Evolutionary conservation across 768 basidiomycete genomes (phyloP), one percentile per base, ranked within the genome.

Genomic region (Suillus discolor): DNA sequence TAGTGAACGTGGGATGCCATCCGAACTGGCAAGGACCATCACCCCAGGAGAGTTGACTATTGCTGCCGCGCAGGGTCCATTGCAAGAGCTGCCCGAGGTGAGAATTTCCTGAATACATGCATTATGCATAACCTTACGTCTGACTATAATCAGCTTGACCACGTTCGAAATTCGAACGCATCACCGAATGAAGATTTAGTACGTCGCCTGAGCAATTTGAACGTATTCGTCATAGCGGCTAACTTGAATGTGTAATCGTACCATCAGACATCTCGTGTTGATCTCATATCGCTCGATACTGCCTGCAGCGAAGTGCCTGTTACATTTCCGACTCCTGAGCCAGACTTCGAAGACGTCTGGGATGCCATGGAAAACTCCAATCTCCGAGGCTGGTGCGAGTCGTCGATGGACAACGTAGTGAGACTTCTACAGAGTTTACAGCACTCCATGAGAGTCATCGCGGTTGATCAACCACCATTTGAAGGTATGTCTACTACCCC

Each of bases 241-340:
- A 53, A 77, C 31, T 31, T 31, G 31, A 31, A 31, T 31, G 31
- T 63, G 44, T 25, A 31, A 45, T 31, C 20, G 12, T n/a, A 42
- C 16, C 16, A 62, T 38, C 51, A 84, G 82, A 70, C 71, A 12
- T 75, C 75, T 28, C 73, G 74, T 20, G 71, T 75, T 23, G 90
- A 93, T 77, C 84, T 94, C 57, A 93, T 94, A 67, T 80, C 87
- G 11, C 83, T 94, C 45, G 91, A 94, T 73, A 87, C 89, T 2
- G 89, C 91, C 3, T 89, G 89, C 77, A 78, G 86, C 51, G 73
- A 81, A 9, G 88, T 89, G 66, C 79, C 81, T 28, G 45, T 69
- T 28, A 74, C 72, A 36, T 65, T 66, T 42, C 60, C 45, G 31
- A 7, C 64, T n/a, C 44, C 36, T 0, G 73, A 69, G 41, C 67